Evolutionary conservation across 2,329 filamentous ascomycete genomes (phyloP).

Genomic region (Daldinia sp.): DNA sequence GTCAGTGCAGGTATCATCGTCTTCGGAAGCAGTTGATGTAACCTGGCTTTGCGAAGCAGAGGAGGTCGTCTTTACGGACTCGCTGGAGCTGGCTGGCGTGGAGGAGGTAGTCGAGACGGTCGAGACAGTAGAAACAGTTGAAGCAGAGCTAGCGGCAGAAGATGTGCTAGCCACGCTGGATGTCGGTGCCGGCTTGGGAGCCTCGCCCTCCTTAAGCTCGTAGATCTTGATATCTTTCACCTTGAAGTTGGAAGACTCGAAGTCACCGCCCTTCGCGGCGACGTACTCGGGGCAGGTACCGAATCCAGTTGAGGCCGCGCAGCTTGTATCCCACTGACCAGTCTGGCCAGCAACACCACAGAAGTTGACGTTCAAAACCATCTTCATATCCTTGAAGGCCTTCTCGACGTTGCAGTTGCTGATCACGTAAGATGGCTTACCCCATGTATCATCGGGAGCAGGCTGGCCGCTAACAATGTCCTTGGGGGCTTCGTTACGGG

Average conservation of each 20-base stretch:
- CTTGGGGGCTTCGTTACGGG: slow-evolving; percentile 64
- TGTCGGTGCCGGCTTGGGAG: slow-evolving; percentile 13
- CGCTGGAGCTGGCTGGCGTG: slow-evolving; percentile 8
- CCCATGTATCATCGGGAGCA: slow-evolving; percentile 45
- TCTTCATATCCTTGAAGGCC: slow-evolving; percentile 48
- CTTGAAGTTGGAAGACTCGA: slow-evolving; percentile 42
- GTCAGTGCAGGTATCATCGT: slow-evolving; percentile 36
- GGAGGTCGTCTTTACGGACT: slow-evolving; percentile 23
- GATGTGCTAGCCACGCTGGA: slow-evolving; percentile 11
- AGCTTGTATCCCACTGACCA: slow-evolving; percentile 42
- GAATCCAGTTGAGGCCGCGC: slow-evolving; percentile 41
- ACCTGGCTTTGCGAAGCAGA: slow-evolving; percentile 16
- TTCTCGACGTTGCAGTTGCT: slow-evolving; percentile 47
- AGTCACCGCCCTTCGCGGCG: slow-evolving; percentile 36
- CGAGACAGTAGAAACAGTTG: slow-evolving; percentile 7
- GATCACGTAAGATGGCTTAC: slow-evolving; percentile 46
- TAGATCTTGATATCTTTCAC: slow-evolving; percentile 41
- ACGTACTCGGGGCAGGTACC: slow-evolving; percentile 41
- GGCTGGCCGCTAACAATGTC: slow-evolving; percentile 62
- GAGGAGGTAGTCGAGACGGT: neutral
- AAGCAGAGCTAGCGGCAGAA: slow-evolving; percentile 11
- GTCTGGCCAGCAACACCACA: slow-evolving; percentile 41
- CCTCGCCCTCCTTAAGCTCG: slow-evolving; percentile 20
- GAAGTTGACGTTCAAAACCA: slow-evolving; percentile 47
- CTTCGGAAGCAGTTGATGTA: slow-evolving; percentile 26